Percentiles rank a stretch among this genome's conserved stretches.
These are phyloP conservation scores for Penicillium flavigenum DNA, from an alignment of 495 filamentous ascomycete genomes.

Conservation along the genomic window DNA sequence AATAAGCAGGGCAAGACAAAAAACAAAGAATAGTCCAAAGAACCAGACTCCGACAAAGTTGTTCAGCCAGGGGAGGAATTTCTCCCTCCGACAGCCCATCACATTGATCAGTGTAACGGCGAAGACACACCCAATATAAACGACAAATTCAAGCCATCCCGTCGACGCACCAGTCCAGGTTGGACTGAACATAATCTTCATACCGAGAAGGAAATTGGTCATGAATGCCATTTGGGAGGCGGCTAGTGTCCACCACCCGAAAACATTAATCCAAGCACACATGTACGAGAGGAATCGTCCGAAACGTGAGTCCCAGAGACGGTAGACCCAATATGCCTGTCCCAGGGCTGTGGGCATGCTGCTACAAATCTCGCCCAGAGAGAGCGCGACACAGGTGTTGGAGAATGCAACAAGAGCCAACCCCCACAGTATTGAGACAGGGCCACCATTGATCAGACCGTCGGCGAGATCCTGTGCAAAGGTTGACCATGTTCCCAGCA, in stretches of 20 bases:
- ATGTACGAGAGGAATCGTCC: slow-evolving; percentile 46
- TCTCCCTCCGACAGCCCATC: slow-evolving; percentile 41
- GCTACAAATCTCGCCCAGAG: slow-evolving; percentile 46
- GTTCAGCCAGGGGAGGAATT: slow-evolving; percentile 43
- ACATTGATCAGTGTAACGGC: slow-evolving; percentile 43
- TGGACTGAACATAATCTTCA: slow-evolving; percentile 45
- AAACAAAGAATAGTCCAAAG: slow-evolving; percentile 42
- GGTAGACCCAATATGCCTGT: slow-evolving; percentile 46
- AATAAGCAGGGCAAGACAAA: slow-evolving; percentile 44
- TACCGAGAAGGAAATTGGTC: slow-evolving; percentile 47
- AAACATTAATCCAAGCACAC: slow-evolving; percentile 51
- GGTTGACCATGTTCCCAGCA: slow-evolving; percentile 48
- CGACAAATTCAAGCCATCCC: slow-evolving; percentile 47
- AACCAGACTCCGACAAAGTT: slow-evolving; percentile 49
- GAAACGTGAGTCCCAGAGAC: slow-evolving; percentile 36
- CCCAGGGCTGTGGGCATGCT: slow-evolving; percentile 49
- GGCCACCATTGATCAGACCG: slow-evolving; percentile 45
- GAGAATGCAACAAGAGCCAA: slow-evolving; percentile 42
- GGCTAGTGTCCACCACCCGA: slow-evolving; percentile 50
- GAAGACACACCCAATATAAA: slow-evolving; percentile 41
- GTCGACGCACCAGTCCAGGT: slow-evolving; percentile 37
- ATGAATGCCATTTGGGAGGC: slow-evolving; percentile 49
- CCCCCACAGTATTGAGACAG: slow-evolving; percentile 50
- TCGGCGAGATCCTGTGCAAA: slow-evolving; percentile 46
- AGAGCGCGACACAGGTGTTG: slow-evolving; percentile 47